phyloP scores from a whole-genome alignment of 2,329 filamentous ascomycete species.

The Didymellaceae sp. region DNA sequence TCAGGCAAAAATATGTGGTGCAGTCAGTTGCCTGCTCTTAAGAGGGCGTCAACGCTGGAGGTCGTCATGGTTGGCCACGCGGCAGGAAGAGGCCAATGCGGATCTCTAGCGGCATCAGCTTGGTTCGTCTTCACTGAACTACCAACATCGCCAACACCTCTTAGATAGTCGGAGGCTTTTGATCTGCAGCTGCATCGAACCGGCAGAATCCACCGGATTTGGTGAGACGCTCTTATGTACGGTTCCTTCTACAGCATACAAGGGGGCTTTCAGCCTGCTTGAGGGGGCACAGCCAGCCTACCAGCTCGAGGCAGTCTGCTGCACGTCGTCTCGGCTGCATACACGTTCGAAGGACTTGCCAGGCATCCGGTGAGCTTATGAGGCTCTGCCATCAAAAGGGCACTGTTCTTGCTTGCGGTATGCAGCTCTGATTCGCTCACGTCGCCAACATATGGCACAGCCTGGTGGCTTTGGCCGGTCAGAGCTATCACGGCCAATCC shows the following conservation, averaged over 20 bases:
- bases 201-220: slow-evolving; percentile 10
- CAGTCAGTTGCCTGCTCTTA: slow-evolving; percentile 20
- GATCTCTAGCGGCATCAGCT: not conserved
- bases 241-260: not conserved
- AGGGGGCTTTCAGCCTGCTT: slow-evolving; percentile 17
- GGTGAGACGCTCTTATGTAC: slow-evolving; percentile 11
- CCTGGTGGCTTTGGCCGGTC: slow-evolving; percentile 33
- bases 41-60: slow-evolving; percentile 9
- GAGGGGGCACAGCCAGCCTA: slow-evolving; percentile 4
- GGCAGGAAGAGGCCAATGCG: slow-evolving; percentile 2
- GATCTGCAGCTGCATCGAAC: slow-evolving; percentile 1
- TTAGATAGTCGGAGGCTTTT: slow-evolving; percentile 2
- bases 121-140: slow-evolving; percentile 1
- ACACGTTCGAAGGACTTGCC: slow-evolving; percentile 9
- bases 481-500: slow-evolving; percentile 20
- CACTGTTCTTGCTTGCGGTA: too few relatives aligned
- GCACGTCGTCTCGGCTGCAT: slow-evolving; percentile 20
- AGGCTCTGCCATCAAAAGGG: slow-evolving; percentile 18
- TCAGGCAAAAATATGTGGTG: slow-evolving; percentile 10
- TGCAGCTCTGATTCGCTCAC: slow-evolving; percentile 27
- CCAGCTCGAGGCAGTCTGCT: slow-evolving; percentile 19
- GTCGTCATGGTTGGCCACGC: not conserved
- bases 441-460: slow-evolving; percentile 15
- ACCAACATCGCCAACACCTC: slow-evolving; percentile 6
- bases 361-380: slow-evolving; percentile 27